These are phyloP conservation scores for Dendrobium nobile DNA, from an alignment of 106 monocot species.

Conservation along the genomic window DNA sequence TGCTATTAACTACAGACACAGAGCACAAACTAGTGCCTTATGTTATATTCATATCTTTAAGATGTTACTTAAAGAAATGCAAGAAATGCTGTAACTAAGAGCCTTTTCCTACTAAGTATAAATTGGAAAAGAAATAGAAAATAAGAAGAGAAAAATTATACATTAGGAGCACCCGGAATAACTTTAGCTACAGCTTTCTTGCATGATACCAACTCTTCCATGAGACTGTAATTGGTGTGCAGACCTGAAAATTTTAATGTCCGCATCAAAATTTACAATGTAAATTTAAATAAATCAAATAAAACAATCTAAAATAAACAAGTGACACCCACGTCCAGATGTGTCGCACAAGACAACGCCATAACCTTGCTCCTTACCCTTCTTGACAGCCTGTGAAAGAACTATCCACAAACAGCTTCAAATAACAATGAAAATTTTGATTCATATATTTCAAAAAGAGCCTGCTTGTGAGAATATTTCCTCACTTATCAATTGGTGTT, in stretches of 20 bases:
- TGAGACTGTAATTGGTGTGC: constrained; percentile 89
- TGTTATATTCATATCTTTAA: not conserved
- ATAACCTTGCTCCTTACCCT: constrained; percentile 73
- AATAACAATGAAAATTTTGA: constrained; percentile 9
- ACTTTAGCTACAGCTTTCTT: constrained; percentile 87
- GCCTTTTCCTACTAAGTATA: not conserved
- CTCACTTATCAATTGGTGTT: not conserved
- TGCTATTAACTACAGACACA: not conserved
- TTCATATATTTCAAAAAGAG: not conserved
- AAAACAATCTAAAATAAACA: constrained; percentile 1
- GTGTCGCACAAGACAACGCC: constrained; percentile 92
- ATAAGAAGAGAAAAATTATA: constrained; percentile 24
- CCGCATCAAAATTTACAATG: not conserved
- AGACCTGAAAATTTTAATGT: constrained; percentile 42
- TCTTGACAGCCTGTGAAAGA: constrained; percentile 94
- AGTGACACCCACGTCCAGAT: constrained; percentile 78
- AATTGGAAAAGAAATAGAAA: not conserved
- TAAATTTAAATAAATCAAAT: not conserved
- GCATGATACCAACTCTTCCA: constrained; percentile 94
- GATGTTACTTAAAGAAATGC: not conserved
- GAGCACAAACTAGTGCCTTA: not conserved
- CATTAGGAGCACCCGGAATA: constrained; percentile 84
- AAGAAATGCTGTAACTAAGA: not conserved
- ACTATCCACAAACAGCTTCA: constrained; percentile 40
- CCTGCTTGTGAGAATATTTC: not conserved